Evolutionary conservation across 108 stramenopile species (phyloP).

Genomic region (Pelagomonas calceolata): DNA sequence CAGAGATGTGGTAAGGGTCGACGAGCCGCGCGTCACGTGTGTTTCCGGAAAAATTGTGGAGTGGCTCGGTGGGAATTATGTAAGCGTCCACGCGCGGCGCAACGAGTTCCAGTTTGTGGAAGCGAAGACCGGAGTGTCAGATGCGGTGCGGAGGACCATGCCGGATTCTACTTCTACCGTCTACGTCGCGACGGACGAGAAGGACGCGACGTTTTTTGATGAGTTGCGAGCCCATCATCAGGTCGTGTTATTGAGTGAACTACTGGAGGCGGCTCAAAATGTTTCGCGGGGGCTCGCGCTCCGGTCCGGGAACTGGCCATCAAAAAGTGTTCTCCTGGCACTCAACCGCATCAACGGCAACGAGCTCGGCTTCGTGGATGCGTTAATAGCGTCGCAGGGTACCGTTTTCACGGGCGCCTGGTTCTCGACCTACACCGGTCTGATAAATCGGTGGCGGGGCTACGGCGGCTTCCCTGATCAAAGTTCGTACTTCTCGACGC

Average conservation of each 20-base stretch:
- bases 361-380: conserved; percentile 76
- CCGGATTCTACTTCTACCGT: conserved; percentile 34
- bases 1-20: conserved; percentile 9
- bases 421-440: conserved; percentile 62
- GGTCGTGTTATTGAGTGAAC: conserved; percentile 40
- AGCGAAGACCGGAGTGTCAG: not conserved
- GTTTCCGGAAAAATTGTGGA: not conserved
- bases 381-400: conserved; percentile 60
- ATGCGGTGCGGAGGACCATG: conserved; percentile 23
- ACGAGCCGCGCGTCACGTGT: not conserved
- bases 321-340: no score
- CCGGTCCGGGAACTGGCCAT: no score
- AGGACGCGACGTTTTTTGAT: conserved; percentile 64
- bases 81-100: conserved; percentile 4
- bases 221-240: conserved; percentile 42
- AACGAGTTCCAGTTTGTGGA: conserved; percentile 15
- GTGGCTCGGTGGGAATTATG: not conserved
- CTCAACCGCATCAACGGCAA: conserved; percentile 39
- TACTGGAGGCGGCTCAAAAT: no score
- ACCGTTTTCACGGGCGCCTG: conserved; percentile 61
- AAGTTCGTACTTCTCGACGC: conserved; percentile 49
- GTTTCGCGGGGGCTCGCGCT: no score
- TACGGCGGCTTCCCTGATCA: conserved; percentile 22
- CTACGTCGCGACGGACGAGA: conserved; percentile 77
- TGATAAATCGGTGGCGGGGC: conserved; percentile 50